Base-by-base conservation (phyloP, 1,284 basidiomycete species). In the Boletellus sp. region DNA sequence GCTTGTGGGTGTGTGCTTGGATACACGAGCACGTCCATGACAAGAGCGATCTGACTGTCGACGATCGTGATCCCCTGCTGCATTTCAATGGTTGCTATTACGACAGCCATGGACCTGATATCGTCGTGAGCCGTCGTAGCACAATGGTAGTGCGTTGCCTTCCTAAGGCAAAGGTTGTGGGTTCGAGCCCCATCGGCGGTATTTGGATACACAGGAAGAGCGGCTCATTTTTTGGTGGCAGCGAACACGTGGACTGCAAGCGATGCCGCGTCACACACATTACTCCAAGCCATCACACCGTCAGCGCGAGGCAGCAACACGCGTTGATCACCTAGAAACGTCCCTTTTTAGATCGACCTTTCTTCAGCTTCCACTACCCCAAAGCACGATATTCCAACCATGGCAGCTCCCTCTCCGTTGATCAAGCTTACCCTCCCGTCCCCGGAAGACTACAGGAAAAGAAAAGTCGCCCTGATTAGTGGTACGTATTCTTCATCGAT, bases 381-480 rank as follows among this genome's bases (percentile, higher is more conserved):
- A 42, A 49, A n/a, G 30, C 38, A 39, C 42, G 22, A 41, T 11
- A 45, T 24, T n/a, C 35, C 42, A 36, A 49, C 4, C 49, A 69
- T 66, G 64, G 36, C 60, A 52, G 35, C 44, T 62, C 63, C 51
- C 50, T 71, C 63, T 65, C 70, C 74, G 0, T 71, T 86, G 54
- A 71, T 81, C 48, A 77, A 75, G 54, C 71, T 81, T 43, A 67
- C 76, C 57, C 73, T 89, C n/a, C 84, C 85, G 1, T 68, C 85
- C n/a, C 81, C 84, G 0, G 86, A 86, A 60, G 87, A 91, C 56
- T 95, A 90, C 68, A 77, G 79, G 59, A 85, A 87, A 72, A 83
- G 92, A 70, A 94, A 93, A 69, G 89, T 95, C 57, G 92, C 92
- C 15, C 76, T 95, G 52, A 87, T 95, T 61, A 91, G 89, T 61